Evolutionary conservation across 2,329 filamentous ascomycete genomes (phyloP).

Genomic region (Alternaria viburni): DNA sequence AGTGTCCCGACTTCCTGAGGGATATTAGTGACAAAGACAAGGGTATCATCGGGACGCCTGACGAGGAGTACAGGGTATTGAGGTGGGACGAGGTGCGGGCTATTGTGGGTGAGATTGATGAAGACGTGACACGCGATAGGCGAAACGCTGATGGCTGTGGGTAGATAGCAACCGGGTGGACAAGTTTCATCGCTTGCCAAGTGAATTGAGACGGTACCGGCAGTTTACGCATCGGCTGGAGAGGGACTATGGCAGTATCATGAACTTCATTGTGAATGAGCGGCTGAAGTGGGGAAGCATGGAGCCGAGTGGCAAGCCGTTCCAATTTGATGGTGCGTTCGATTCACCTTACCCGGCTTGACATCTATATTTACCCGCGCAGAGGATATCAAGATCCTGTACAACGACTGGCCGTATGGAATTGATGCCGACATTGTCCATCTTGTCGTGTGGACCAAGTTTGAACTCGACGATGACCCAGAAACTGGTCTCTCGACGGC

Average conservation of each 20-base stretch:
- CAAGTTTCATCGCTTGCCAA: conserved; percentile 77
- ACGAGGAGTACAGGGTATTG: conserved; percentile 67
- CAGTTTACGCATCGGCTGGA: conserved; percentile 70
- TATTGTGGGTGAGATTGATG: conserved; percentile 53
- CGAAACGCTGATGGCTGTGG: conserved; percentile 8
- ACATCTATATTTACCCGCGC: conserved; percentile 14
- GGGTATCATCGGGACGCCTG: conserved; percentile 71
- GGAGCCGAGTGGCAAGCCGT: conserved; percentile 49
- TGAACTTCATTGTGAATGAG: conserved; percentile 75
- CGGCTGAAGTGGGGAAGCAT: conserved; percentile 71
- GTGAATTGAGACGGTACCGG: conserved; percentile 78
- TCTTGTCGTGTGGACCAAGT: conserved; percentile 93
- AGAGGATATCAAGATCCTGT: conserved; percentile 75
- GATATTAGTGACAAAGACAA: conserved; percentile 71
- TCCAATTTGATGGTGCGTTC: conserved; percentile 44
- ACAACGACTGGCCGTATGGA: conserved; percentile 95
- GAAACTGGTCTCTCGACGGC: conserved; percentile 70
- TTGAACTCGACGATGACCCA: conserved; percentile 74
- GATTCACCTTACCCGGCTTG: not conserved
- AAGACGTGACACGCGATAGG: not conserved
- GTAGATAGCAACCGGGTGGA: conserved; percentile 71
- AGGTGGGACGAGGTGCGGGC: conserved; percentile 73
- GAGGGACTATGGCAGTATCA: conserved; percentile 74
- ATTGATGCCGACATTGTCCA: conserved; percentile 80
- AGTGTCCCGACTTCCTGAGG: conserved; percentile 75